Evolutionary conservation across 2,329 filamentous ascomycete species (phyloP), one percentile per base, ranked within the genome.

Genomic region (Aspergillus hortae): DNA sequence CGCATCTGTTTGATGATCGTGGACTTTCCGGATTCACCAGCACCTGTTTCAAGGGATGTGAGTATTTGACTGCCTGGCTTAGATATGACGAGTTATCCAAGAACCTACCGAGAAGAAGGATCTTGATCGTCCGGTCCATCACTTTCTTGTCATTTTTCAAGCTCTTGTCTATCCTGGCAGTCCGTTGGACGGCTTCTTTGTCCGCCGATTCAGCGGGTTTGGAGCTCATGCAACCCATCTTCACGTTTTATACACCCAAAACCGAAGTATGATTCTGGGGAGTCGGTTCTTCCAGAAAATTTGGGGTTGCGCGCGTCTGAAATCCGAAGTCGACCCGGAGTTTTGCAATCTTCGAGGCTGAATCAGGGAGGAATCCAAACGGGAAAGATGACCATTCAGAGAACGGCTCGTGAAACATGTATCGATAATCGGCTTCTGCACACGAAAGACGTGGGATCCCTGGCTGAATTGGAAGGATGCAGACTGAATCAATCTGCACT

Each of bases 1-100:
- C 92, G 92, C 94, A 99, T 97, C 79, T 97, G 92, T 78, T 97
- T 97, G 60, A 97, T 83, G 54, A 97, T 92, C 1, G 92, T 97
- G 7, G 92, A 96, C 75, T 97, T 97, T 60, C 92, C 90, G 53
- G 88, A 94, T 75, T 97, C 92, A 68, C 92, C 92, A 64, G 92
- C 92, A 72, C 92, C 92, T 96, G 45, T 12, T 33, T 14, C 58
- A 36, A 38, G 15, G 38, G 4, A 7, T 14, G 44, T 35, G 14
- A 48, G 38, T 19, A 44, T 23, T 43, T 44, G 19, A 10, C 41
- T 25, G 17, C 25, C 6, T 19, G 15, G 9, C 23, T 11, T 9
- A 4, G 6, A 17, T 12, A 11, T 32, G 43, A n/a, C 11, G 9
- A 36, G 10, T 21, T 9, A 40, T 47, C 27, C 10, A 21, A 38